phyloP scores from a whole-genome alignment of 495 filamentous ascomycete species.

The Lepidopterella palustris region DNA sequence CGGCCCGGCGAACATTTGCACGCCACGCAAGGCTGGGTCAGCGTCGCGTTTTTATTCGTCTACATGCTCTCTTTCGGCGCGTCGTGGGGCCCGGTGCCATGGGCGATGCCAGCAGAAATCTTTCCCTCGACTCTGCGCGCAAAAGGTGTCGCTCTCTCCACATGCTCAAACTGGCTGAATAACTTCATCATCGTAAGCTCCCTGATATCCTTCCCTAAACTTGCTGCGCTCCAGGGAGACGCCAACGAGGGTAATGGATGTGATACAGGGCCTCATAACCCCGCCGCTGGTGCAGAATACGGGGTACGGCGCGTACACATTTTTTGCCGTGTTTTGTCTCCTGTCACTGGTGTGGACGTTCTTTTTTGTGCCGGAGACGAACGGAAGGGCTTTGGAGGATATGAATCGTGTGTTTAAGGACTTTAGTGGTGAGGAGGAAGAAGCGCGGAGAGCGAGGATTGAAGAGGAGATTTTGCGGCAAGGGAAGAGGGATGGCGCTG shows the following conservation, averaged over 20 bases:
- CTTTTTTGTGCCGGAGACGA: constrained; percentile 50
- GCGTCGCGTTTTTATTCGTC: constrained; percentile 28
- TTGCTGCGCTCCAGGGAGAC: too few species aligned
- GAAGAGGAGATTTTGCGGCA: background rate
- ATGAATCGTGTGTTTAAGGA: constrained; percentile 37
- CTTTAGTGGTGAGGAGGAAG: constrained; percentile 20
- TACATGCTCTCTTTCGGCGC: constrained; percentile 28
- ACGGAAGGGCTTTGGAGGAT: constrained; percentile 30
- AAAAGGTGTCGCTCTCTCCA: constrained; percentile 37
- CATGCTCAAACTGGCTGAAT: constrained; percentile 51
- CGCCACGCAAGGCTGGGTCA: constrained; percentile 29
- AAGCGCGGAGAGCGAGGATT: background rate
- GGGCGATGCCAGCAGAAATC: constrained; percentile 29
- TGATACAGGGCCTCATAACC: background rate
- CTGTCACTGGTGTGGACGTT: constrained; percentile 48
- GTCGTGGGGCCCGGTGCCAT: constrained; percentile 27
- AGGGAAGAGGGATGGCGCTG: background rate
- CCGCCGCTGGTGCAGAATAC: constrained; percentile 50
- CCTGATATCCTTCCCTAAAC: background rate
- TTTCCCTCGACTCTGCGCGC: constrained; percentile 36
- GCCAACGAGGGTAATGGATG: too few species aligned
- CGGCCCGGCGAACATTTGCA: too few species aligned
- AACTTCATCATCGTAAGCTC: constrained; percentile 46
- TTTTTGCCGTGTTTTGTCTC: constrained; percentile 54
- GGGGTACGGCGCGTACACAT: constrained; percentile 50